Conservation (phyloP, 352 stramenopile species). For the Globisporangium cystogenes region DNA sequence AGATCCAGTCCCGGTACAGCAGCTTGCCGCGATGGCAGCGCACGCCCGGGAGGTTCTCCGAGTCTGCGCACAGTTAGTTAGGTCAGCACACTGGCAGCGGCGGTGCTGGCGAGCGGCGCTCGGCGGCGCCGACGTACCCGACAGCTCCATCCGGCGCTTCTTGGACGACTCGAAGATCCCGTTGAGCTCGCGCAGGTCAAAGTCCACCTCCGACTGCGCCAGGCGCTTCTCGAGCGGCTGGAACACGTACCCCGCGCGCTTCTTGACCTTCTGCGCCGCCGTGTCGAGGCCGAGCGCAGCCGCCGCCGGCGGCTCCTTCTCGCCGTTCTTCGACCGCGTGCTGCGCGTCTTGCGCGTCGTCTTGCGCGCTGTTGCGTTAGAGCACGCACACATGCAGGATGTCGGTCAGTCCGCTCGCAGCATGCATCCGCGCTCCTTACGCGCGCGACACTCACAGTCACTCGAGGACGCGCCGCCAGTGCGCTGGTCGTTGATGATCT, state of each 20-base stretch:
- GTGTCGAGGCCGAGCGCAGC: conserved; percentile 33
- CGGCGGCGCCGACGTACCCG: conserved; percentile 1
- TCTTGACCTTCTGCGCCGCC: conserved; percentile 65
- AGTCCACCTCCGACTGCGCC: conserved; percentile 64
- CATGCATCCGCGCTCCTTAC: neutral
- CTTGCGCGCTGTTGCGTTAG: conserved; percentile 29
- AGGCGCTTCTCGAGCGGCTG: conserved; percentile 66
- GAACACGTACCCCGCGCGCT: conserved; percentile 58
- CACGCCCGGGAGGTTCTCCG: conserved; percentile 31
- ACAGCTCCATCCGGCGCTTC: conserved; percentile 59
- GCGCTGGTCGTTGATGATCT: conserved; percentile 72
- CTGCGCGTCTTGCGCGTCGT: conserved; percentile 75
- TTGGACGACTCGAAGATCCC: conserved; percentile 45
- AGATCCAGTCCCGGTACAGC: conserved; percentile 69
- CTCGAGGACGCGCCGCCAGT: conserved; percentile 40
- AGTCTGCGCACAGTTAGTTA: conserved; percentile 15
- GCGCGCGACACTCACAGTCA: conserved; percentile 1
- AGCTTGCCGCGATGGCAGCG: conserved; percentile 75
- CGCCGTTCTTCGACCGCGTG: conserved; percentile 48
- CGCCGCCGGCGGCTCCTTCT: conserved; percentile 14
- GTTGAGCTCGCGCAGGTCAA: conserved; percentile 59
- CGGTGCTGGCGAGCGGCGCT: too few relatives aligned
- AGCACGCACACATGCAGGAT: neutral
- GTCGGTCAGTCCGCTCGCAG: neutral
- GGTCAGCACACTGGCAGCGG: too few relatives aligned